Conservation (phyloP, 2,329 filamentous ascomycete species). For the Aspergillus brunneoviolaceus region DNA sequence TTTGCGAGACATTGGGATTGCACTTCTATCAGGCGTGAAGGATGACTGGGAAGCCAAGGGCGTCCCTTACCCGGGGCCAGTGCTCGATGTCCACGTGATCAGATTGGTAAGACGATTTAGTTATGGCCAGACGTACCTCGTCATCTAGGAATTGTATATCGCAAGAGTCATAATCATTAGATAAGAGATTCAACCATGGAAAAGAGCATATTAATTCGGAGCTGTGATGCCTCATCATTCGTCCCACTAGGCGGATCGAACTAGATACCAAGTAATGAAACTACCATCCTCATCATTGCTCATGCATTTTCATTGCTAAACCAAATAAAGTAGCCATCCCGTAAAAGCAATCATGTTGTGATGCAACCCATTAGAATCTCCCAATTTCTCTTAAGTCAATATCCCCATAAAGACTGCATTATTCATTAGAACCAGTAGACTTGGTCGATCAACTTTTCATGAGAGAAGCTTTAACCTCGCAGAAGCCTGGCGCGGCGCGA, state of each 20-base stretch:
- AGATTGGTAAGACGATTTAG: no score
- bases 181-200: not conserved
- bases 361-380: not conserved
- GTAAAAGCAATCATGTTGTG: not conserved
- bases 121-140: no score
- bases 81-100: no score
- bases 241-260: not conserved
- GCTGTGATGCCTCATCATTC: not conserved
- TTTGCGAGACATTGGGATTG: no score
- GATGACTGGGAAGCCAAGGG: no score
- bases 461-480: slow-evolving; percentile 15
- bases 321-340: not conserved
- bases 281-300: not conserved
- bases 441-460: not conserved
- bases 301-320: not conserved
- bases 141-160: no score
- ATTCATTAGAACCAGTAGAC: slow-evolving; percentile 2
- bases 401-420: slow-evolving; percentile 6
- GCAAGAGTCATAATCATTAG: no score
- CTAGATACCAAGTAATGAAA: not conserved
- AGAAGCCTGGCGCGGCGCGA: slow-evolving; percentile 44
- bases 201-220: not conserved
- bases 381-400: not conserved
- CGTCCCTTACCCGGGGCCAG: no score
- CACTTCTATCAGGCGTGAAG: no score